Conservation (phyloP, 2,329 filamentous ascomycete genomes). For the Lachnellula cervina region DNA sequence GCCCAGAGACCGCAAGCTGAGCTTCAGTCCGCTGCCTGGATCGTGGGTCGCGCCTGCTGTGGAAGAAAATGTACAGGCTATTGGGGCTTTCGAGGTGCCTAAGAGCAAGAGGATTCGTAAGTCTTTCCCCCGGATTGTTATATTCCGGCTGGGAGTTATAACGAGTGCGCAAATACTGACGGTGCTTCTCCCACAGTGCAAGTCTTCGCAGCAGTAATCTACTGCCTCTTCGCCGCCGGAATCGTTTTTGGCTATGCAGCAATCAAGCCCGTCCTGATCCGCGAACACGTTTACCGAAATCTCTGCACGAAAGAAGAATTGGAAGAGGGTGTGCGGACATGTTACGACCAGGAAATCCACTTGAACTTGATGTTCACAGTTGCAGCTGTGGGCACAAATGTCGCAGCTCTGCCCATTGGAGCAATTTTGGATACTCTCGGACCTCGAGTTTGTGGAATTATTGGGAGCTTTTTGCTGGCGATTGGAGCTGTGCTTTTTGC, state of each 20-base stretch:
- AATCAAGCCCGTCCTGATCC: conserved; percentile 73
- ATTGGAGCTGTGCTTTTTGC: conserved; percentile 70
- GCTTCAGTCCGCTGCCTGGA: conserved; percentile 23
- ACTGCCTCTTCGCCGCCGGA: conserved; percentile 73
- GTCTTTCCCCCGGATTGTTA: conserved; percentile 5
- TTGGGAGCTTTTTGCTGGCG: conserved; percentile 64
- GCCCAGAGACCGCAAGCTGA: conserved; percentile 21
- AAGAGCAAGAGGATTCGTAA: conserved; percentile 32
- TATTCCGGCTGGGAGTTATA: too few species aligned
- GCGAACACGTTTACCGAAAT: conserved; percentile 65
- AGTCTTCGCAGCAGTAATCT: conserved; percentile 62
- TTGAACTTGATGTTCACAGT: conserved; percentile 92
- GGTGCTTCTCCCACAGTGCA: conserved; percentile 47
- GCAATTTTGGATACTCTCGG: conserved; percentile 80
- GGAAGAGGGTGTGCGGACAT: conserved; percentile 44
- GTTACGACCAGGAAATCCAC: conserved; percentile 56
- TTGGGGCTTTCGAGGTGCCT: conserved; percentile 37
- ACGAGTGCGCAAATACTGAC: conserved; percentile 1
- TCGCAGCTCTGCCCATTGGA: conserved; percentile 79
- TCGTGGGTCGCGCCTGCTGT: conserved; percentile 17
- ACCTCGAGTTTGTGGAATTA: conserved; percentile 68
- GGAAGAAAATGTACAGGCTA: conserved; percentile 10
- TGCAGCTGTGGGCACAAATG: conserved; percentile 82
- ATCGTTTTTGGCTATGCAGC: conserved; percentile 82
- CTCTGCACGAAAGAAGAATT: conserved; percentile 53